Base-by-base conservation (phyloP, 306 rosid species). In the Sophora flavescens region DNA sequence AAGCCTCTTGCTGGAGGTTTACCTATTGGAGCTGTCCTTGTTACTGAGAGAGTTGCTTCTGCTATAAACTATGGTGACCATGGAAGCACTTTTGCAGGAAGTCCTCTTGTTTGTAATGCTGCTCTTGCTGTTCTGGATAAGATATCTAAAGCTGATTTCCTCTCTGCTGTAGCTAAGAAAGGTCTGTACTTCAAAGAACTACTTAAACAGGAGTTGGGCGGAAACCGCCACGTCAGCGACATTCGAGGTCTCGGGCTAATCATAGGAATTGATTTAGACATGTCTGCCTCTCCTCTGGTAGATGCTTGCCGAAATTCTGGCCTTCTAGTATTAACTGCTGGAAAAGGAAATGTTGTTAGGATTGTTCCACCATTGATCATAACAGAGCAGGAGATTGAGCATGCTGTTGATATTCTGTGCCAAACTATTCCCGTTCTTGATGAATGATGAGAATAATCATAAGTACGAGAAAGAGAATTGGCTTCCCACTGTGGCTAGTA, bases 1-100 rank as follows among this genome's bases (percentile, higher is more conserved):
- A 94, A 94, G 87, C 98, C 98, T 70, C 91, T 94, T 36, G 98
- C 98, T 1, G 98, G 98, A 22, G 98, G 98, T 44, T 86, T 94
- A 6, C 96, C 98, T 59, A 90, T 94, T 22, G 98, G 98, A 86
- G 93, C 96, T 6, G 87, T 76, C 64, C 78, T 92, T 33, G 83
- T 94, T 64, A 92, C 98, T 0, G 93, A 94, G 79, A 83, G 85
- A 86, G 85, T 94, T 22, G 95, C 95, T 76, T 89, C 95, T 33
- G 71, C 95, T 9, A 85, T 90, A 61, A 86, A 85, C 18, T 88
- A 86, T 15, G 98, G 97, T 13, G 97, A 92, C 70, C 98, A 92
- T 50, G 98, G 98, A 78, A 94, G 97, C 78, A 90, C 98, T 53
- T 94, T 92, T 72, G 97, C 97, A 3, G 97, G 98, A 59, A 32